Conservation (phyloP, 2,329 filamentous ascomycete species). For the Cercospora brassicicola region DNA sequence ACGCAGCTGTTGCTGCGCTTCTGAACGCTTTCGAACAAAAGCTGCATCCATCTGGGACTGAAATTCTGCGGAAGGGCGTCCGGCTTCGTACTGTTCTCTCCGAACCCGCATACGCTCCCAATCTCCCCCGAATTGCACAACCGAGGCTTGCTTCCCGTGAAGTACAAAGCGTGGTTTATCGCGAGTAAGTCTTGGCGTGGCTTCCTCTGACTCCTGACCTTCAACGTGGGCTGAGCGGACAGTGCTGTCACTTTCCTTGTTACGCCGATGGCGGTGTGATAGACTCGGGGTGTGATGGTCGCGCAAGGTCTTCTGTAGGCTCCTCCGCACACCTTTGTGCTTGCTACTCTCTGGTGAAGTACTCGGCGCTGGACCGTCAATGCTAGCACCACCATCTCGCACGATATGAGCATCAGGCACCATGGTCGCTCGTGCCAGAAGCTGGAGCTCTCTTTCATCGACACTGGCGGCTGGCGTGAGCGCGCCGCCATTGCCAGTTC, state of each 20-base stretch:
- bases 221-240: slow-evolving; percentile 39
- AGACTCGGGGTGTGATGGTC: slow-evolving; percentile 50
- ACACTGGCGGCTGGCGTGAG: slow-evolving; percentile 26
- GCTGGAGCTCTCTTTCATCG: slow-evolving; percentile 29
- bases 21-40: slow-evolving; percentile 20
- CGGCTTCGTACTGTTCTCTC: slow-evolving; percentile 34
- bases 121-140: slow-evolving; percentile 94
- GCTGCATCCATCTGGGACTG: slow-evolving; percentile 14
- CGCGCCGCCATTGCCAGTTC: slow-evolving; percentile 19
- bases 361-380: slow-evolving; percentile 25
- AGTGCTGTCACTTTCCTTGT: slow-evolving; percentile 69
- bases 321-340: slow-evolving; percentile 68
- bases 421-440: slow-evolving; percentile 29
- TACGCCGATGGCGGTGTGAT: slow-evolving; percentile 71
- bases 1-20: slow-evolving; percentile 23
- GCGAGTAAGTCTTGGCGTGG: slow-evolving; percentile 67
- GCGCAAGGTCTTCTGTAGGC: slow-evolving; percentile 83
- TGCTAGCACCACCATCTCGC: slow-evolving; percentile 11
- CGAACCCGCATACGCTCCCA: slow-evolving; percentile 51
- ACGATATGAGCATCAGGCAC: slow-evolving; percentile 5
- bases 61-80: slow-evolving; percentile 17
- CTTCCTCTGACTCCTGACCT: slow-evolving; percentile 41
- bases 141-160: slow-evolving; percentile 95
- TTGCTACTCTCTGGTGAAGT: slow-evolving; percentile 33
- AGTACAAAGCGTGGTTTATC: slow-evolving; percentile 89